phyloP scores from a whole-genome alignment of 192 early-diverging fungal species.

The Rhizophagus sp. region DNA sequence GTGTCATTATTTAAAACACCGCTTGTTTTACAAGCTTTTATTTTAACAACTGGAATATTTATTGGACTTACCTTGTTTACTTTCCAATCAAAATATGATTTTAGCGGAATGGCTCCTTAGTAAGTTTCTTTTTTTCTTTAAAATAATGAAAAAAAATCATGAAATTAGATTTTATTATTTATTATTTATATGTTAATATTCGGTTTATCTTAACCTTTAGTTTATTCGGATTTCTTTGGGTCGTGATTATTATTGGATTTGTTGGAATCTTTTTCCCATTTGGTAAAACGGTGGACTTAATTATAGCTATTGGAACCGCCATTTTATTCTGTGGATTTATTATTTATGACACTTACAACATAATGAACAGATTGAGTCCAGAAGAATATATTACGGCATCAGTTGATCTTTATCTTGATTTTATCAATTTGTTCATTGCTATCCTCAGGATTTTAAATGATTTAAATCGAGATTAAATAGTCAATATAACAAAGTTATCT shows the following conservation, averaged over 20 bases:
- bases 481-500: too few species aligned
- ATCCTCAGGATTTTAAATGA: slow-evolving; percentile 63
- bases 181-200: background rate
- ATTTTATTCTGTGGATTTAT: slow-evolving; percentile 81
- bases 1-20: slow-evolving; percentile 65
- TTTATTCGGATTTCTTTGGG: slow-evolving; percentile 62
- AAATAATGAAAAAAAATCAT: background rate
- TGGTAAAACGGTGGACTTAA: slow-evolving; percentile 51
- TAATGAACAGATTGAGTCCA: slow-evolving; percentile 68
- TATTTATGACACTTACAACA: slow-evolving; percentile 70
- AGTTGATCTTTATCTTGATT: slow-evolving; percentile 70
- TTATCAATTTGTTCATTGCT: slow-evolving; percentile 77
- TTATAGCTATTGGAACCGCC: slow-evolving; percentile 57
- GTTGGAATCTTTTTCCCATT: slow-evolving; percentile 76
- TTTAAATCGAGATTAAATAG: slow-evolving; percentile 32
- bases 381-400: slow-evolving; percentile 74
- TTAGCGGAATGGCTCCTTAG: slow-evolving; percentile 61
- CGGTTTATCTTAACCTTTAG: slow-evolving; percentile 15
- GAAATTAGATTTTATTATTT: slow-evolving; percentile 22
- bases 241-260: slow-evolving; percentile 61
- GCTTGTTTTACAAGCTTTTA: slow-evolving; percentile 73
- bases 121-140: slow-evolving; percentile 23
- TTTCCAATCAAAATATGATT: slow-evolving; percentile 73
- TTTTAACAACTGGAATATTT: slow-evolving; percentile 73
- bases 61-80: slow-evolving; percentile 76